Evolutionary conservation across 179 eudicot species (phyloP).

Genomic region (Amaranthus tricolor): DNA sequence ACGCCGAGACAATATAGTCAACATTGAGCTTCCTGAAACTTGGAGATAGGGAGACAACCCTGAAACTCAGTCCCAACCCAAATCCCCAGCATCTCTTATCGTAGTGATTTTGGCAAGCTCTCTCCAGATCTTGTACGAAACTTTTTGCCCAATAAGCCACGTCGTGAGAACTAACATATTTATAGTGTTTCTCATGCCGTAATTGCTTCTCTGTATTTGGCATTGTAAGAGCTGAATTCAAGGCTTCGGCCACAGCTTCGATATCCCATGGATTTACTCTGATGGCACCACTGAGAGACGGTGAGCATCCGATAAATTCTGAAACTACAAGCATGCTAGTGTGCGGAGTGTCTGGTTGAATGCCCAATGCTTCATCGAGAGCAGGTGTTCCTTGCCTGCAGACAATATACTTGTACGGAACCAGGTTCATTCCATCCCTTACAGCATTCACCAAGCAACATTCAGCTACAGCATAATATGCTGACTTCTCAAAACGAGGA

Average conservation of each 20-base stretch:
- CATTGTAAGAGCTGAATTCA: conserved; percentile 30
- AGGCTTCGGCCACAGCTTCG: conserved; percentile 43
- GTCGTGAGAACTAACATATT: conserved; percentile 47
- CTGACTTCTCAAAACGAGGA: conserved; percentile 37
- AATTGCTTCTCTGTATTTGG: conserved; percentile 28
- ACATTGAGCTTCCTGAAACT: conserved; percentile 37
- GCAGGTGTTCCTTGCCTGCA: conserved; percentile 40
- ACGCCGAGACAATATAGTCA: conserved; percentile 33
- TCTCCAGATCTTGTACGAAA: conserved; percentile 41
- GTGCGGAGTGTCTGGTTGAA: conserved; percentile 25
- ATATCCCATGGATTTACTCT: conserved; percentile 46
- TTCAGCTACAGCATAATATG: conserved; percentile 45
- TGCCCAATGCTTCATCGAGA: conserved; percentile 35
- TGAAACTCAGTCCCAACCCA: conserved; percentile 41
- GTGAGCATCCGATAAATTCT: conserved; percentile 49
- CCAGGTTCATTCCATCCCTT: conserved; percentile 47
- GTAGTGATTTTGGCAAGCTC: conserved; percentile 41
- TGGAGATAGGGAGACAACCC: conserved; percentile 43
- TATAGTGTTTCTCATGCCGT: conserved; percentile 43
- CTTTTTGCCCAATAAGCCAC: conserved; percentile 46
- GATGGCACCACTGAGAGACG: conserved; percentile 49
- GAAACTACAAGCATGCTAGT: conserved; percentile 45
- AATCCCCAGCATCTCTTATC: conserved; percentile 45
- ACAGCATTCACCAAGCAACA: conserved; percentile 52
- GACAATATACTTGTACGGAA: conserved; percentile 40